Percentiles rank a stretch among this genome's conserved stretches.
These are phyloP conservation scores for Aspergillus nanangensis DNA, from an alignment of 495 filamentous ascomycete genomes.

Conservation along the genomic window DNA sequence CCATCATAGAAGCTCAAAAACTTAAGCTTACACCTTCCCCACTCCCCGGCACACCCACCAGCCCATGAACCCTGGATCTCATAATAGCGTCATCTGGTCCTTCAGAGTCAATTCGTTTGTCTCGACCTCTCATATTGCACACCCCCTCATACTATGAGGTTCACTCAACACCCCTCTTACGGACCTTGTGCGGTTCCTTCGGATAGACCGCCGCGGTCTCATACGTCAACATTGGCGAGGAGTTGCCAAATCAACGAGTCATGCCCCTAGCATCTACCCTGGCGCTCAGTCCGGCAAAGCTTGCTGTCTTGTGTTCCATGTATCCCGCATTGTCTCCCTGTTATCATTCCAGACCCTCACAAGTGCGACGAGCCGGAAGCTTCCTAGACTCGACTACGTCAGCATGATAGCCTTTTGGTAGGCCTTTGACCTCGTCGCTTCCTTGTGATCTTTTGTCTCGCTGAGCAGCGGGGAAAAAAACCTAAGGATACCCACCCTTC, in stretches of 20 bases:
- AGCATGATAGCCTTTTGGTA: slow-evolving; percentile 27
- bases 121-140: not conserved
- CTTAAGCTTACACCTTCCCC: no score
- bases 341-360: no score
- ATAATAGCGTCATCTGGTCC: slow-evolving; percentile 3
- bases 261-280: not conserved
- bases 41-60: not conserved
- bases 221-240: slow-evolving; percentile 21
- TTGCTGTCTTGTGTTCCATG: no score
- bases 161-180: not conserved
- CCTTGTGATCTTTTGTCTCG: no score
- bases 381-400: slow-evolving; percentile 30
- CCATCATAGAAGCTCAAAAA: no score
- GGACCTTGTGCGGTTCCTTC: slow-evolving; percentile 37
- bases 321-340: no score
- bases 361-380: slow-evolving; percentile 6
- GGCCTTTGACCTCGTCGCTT: not conserved
- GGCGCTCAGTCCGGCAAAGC: not conserved
- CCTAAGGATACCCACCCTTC: no score
- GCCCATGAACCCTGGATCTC: slow-evolving; percentile 4
- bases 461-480: no score
- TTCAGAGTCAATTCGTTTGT: slow-evolving; percentile 7
- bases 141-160: slow-evolving; percentile 2
- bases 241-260: slow-evolving; percentile 9
- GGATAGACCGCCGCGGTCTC: slow-evolving; percentile 13